Evolutionary conservation across 2,329 filamentous ascomycete species (phyloP), one percentile per base, ranked within the genome.

Genomic region (Fusarium azukiicola): DNA sequence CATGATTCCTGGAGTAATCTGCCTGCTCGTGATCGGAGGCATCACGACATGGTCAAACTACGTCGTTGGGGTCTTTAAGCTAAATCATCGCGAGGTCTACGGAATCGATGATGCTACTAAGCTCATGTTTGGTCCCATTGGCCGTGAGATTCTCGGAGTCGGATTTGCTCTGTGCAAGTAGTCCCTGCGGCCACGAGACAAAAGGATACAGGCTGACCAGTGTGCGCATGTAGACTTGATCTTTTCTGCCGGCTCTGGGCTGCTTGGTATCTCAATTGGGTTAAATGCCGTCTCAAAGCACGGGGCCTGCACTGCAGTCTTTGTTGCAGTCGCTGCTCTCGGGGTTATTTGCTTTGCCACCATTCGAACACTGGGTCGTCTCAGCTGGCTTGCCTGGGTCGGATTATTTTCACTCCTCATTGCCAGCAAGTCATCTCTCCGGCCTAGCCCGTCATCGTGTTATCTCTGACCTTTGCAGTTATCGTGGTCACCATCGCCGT

Each of bases 221-320:
- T 42, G 12, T 42, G 14, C 2, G 40, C 40, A 14, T 42, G 74
- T 36, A 83, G 83, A 78, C 64, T 84, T 76, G 76, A 74, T 82
- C 49, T 84, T 84, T n/a, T 69, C 79, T 56, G 79, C 85, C 66
- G 89, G 88, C 68, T 88, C 88, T 12, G 88, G 85, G 7, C 86
- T 91, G 74, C 82, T 89, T n/a, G 81, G 87, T 14, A 80, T 85
- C n/a, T 88, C 87, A 1, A 88, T 87, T 44, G 84, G 77, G 0
- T 75, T 89, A 40, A 89, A 89, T 72, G 81, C 87, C 8, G 72
- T 89, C 8, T 88, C 87, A 0, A 75, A 78, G 0, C 86, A 88
- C 72, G 87, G 77, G 16, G 73, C 80, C 36, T 88, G 87, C 72
- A 88, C 87, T 21, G 85, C 86, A 5, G 73, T 85, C 40, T 88